Evolutionary conservation across 2,329 filamentous ascomycete genomes (phyloP), one percentile per base, ranked within the genome.

Genomic region (Ascomycota sp.): DNA sequence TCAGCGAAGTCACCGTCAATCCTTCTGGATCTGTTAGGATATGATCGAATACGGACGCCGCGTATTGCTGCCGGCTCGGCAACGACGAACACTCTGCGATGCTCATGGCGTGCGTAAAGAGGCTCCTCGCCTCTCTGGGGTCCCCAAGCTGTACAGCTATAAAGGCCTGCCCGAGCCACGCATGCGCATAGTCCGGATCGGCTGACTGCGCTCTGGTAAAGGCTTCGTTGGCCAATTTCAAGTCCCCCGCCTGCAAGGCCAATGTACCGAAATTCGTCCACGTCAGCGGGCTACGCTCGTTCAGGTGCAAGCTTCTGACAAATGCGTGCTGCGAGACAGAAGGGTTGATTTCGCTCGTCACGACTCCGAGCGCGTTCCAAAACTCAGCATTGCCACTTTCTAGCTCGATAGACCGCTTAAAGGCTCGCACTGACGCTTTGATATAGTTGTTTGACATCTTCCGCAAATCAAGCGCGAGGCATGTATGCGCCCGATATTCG

Each of bases 321-420:
- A 98, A 86, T 0, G 89, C 73, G 49, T 98, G 91, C 49, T 98
- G 89, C 0, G 89, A 74, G 2, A 98, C 80, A 33, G 76, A 73
- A 0, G 85, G 77, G 44, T 80, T 94, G 39, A 94, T 64, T 27
- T 71, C 70, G 37, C 81, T 85, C 2, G 89, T 94, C 19, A 80
- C 82, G 4, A 95, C 81, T 29, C 86, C 89, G 3, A 98, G 63
- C 0, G 89, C 76, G 45, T 95, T 95, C 89, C 89, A 98, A 50
- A 95, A 95, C 40, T 95, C 86, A 0, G 81, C 61, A 45, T 95
- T 98, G 30, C 83, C 80, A 6, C 85, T 79, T 51, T 98, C 91
- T 1, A 94, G 63, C 52, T 95, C 89, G 38, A 98, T 98, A 1
- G 89, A 80, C 27, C 81, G 68, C 55, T 98, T 98, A 64, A 98